Base-by-base conservation (phyloP, 345 rosid species). In the Populus euphratica region DNA sequence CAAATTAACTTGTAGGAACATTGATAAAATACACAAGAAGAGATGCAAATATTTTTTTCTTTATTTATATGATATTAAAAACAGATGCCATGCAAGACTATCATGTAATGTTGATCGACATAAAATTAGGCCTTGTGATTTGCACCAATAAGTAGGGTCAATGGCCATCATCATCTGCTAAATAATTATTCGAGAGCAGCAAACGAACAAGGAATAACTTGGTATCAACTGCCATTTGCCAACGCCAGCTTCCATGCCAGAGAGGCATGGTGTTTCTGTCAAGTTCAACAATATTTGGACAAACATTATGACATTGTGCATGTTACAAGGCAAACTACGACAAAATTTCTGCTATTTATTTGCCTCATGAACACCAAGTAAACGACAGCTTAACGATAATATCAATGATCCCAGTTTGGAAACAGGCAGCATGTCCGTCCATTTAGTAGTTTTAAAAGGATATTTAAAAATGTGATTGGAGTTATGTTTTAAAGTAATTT, bases 201-300 rank as follows among this genome's bases (percentile, higher is more conserved):
- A 52, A 12, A 8, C 4, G 18, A 14, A 25, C 61, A 31, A 65
- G 63, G 75, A 72, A n/a, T 52, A 25, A 52, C 67, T 43, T 31
- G 44, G 39, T 12, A 68, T 25, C 73, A 17, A 17, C 27, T 36
- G 74, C 80, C 35, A 33, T 33, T 33, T 33, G 35, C 35, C 35
- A 33, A 3, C 35, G 35, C 35, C 76, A 77, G 76, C 80, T 33
- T 49, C 71, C 23, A 17, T 71, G 81, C 76, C 76, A 72, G 76
- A 65, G 31, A 18, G 72, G 70, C 73, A n/a, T 8, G 39, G 41
- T 56, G 54, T 21, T 29, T 31, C 23, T 56, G 44, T 27, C 72
- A 8, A 27, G 43, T 41, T 39, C 27, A 78, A 20, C 71, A 1
- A 16, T 4, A 65, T 17, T 50, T 54, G 27, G 41, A 21, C n/a